Evolutionary conservation across 176 grass and related monocot genomes (phyloP).

Genomic region (Zizania latifolia): DNA sequence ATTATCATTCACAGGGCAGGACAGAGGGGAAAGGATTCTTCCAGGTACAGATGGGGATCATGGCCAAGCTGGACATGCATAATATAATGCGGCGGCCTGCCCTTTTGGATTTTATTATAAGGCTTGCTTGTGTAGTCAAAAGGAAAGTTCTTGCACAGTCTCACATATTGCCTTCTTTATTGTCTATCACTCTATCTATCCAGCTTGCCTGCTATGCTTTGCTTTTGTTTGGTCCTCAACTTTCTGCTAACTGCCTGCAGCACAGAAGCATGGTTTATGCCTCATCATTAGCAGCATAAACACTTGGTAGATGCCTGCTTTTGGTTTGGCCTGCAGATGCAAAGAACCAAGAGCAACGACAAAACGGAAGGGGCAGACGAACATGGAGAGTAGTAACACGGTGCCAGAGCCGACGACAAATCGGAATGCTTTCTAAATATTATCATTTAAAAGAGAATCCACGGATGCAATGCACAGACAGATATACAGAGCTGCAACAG

Average conservation of each 20-base stretch:
- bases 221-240: slow-evolving; percentile 12
- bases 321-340: slow-evolving; percentile 10
- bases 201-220: too few relatives aligned
- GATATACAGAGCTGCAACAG: slow-evolving; percentile 28
- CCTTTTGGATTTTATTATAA: slow-evolving; percentile 36
- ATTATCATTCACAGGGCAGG: slow-evolving; percentile 9
- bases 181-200: too few relatives aligned
- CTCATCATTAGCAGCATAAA: slow-evolving; percentile 23
- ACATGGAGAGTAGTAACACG: slow-evolving; percentile 35
- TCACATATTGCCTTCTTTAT: too few relatives aligned
- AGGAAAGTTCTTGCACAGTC: background rate
- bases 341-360: slow-evolving; percentile 3
- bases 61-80: slow-evolving; percentile 39
- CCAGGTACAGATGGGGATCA: slow-evolving; percentile 3
- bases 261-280: slow-evolving; percentile 20
- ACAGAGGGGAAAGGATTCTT: background rate
- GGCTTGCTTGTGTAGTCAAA: slow-evolving; percentile 24
- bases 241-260: slow-evolving; percentile 10
- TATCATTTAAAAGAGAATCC: slow-evolving; percentile 35
- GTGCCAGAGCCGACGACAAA: slow-evolving; percentile 10
- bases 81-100: background rate
- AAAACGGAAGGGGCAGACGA: slow-evolving; percentile 15
- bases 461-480: slow-evolving; percentile 66
- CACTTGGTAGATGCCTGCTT: background rate
- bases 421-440: slow-evolving; percentile 3